Evolutionary conservation across 2,329 filamentous ascomycete genomes (phyloP), one percentile per base, ranked within the genome.

Genomic region (Akanthomyces muscarius): DNA sequence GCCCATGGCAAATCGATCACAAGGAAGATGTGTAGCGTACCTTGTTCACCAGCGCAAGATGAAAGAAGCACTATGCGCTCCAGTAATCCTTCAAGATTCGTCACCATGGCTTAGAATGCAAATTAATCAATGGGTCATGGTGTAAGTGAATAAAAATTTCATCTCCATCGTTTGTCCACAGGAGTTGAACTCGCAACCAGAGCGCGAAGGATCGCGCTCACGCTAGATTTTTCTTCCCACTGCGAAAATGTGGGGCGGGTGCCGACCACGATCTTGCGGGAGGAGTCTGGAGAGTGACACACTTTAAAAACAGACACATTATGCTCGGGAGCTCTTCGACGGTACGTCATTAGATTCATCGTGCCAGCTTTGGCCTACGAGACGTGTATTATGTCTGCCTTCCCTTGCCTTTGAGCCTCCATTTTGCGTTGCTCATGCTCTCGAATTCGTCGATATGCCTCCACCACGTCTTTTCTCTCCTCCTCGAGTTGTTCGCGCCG

Each of bases 41-140:
- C 75, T 68, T 73, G 66, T 68, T 77, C 75, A 56, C 75, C 75
- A 28, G 72, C 71, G 64, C 75, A 77, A 52, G 75, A 72, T 48
- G 77, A 72, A 41, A 76, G 66, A 55, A 75, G 70, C 64, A 77
- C 66, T 52, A 77, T 68, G 62, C 70, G 69, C 53, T 71, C 72
- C 64, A 77, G 75, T 65, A 76, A 68, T 65, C 72, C 73, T 69
- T 77, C 75, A 30, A 76, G 73, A 66, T 77, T 75, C 64, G 71
- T 73, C 62, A 72, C 71, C 75, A 77, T 77, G 58, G 52, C 66
- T 41, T 23, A 28, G 28, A 30, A 30, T 30, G 28, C 28, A 6
- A 30, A 30, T 30, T 30, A 30, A n/a, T 44, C 11, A 53, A 36
- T 14, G 30, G 13, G 23, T 14, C 56, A 64, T 61, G 18, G 25